Base-by-base conservation (phyloP, 768 basidiomycete genomes). In the Collybia nuda region DNA sequence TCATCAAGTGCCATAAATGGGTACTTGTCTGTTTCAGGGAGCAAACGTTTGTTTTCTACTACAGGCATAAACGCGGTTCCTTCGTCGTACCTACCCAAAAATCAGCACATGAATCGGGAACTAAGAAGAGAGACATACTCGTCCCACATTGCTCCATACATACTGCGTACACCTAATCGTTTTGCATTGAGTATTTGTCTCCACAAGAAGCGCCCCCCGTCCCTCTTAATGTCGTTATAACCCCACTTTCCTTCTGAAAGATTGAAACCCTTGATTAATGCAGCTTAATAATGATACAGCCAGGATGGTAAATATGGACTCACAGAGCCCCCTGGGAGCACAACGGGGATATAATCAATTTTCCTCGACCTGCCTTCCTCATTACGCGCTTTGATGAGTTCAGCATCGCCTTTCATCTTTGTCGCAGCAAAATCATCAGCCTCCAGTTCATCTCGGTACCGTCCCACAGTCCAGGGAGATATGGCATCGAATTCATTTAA, bases 81-180 rank as follows among this genome's bases (percentile, higher is more conserved):
- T 72, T 91, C 88, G 57, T 92, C 89, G 55, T 91, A 91, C 65
- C 86, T 88, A 55, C 14, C 28, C 5, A n/a, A 38, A 36, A 47
- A 51, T 44, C 51, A 40, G 9, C 32, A 51, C 24, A 49, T 28
- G 36, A 14, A 43, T 40, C 40, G 32, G 49, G 52, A 37, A 24
- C 40, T n/a, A 43, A 41, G 29, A n/a, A n/a, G 40, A 53, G 55
- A 42, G 5, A 68, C 76, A 60, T 52, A 81, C 85, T 91, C 90
- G 59, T 93, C 90, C 88, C 90, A 92, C 89, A 91, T 92, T 6
- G 89, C 88, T 19, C 86, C 85, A 54, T 92, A 92, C 47, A 91
- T 78, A 6, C 70, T 84, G 17, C 81, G 78, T 6, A 79, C 82
- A 23, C 86, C 82, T 23, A 77, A 76, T 40, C 75, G 71, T 22